phyloP scores from a whole-genome alignment of 805 yeast species.

The Candida alai region DNA sequence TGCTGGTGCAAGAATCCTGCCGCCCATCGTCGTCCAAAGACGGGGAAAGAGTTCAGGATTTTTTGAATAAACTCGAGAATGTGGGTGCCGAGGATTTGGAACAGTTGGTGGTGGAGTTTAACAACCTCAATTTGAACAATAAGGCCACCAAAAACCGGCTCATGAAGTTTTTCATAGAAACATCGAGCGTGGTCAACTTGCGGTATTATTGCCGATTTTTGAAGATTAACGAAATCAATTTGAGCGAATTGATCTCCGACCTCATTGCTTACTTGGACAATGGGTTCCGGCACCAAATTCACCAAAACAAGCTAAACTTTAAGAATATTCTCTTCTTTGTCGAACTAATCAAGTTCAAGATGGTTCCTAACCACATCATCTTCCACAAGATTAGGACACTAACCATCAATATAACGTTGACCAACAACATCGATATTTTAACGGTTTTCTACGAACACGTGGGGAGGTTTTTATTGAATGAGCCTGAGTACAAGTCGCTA shows the following conservation, averaged over 20 bases:
- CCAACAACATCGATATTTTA: conserved; percentile 65
- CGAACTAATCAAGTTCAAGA: conserved; percentile 72
- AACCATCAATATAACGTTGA: conserved; percentile 46
- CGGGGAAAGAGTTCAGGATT: conserved; percentile 40
- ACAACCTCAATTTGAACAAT: conserved; percentile 53
- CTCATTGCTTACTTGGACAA: conserved; percentile 53
- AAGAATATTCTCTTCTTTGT: conserved; percentile 59
- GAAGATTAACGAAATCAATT: conserved; percentile 48
- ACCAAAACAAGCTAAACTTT: conserved; percentile 49
- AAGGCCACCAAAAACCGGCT: conserved; percentile 69
- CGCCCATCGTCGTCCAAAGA: conserved; percentile 16
- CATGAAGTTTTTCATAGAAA: conserved; percentile 49
- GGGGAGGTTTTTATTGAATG: conserved; percentile 60
- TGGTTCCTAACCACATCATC: conserved; percentile 65
- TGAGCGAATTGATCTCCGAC: conserved; percentile 50
- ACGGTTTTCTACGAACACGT: conserved; percentile 68
- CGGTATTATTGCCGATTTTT: conserved; percentile 63
- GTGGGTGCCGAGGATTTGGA: conserved; percentile 51
- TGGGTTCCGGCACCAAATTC: conserved; percentile 57
- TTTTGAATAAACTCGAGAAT: conserved; percentile 40
- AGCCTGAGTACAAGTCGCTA: conserved; percentile 50
- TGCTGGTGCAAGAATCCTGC: conserved; percentile 5
- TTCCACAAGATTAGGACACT: conserved; percentile 70
- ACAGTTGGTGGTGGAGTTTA: conserved; percentile 42
- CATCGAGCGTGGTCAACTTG: conserved; percentile 42